phyloP scores from a whole-genome alignment of 2,329 filamentous ascomycete genomes.

The Lithohypha guttulata region DNA sequence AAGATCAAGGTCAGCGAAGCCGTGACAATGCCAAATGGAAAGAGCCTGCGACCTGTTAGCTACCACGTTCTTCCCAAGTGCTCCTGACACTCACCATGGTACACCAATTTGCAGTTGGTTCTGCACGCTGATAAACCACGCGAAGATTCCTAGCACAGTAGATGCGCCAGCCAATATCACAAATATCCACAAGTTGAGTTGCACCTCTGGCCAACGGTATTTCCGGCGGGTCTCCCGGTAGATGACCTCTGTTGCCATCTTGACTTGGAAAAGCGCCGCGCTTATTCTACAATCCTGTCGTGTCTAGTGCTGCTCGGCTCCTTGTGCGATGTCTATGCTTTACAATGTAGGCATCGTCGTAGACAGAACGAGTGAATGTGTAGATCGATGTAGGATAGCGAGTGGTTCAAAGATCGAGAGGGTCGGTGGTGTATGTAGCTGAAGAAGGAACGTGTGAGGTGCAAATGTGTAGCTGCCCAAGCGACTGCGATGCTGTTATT shows the following conservation, averaged over 20 bases:
- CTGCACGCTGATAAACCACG: slow-evolving; percentile 50
- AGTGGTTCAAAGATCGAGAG: no score
- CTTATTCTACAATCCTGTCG: no score
- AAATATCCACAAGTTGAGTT: slow-evolving; percentile 55
- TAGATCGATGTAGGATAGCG: no score
- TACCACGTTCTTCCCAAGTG: not conserved
- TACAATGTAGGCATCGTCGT: not conserved
- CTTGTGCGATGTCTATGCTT: no score
- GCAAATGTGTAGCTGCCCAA: slow-evolving; percentile 4
- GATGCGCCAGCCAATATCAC: slow-evolving; percentile 49
- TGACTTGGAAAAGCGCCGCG: no score
- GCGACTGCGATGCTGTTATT: not conserved
- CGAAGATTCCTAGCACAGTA: slow-evolving; percentile 49
- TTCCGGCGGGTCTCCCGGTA: slow-evolving; percentile 30
- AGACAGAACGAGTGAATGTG: not conserved
- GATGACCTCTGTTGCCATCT: slow-evolving; percentile 26
- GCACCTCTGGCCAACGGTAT: slow-evolving; percentile 55
- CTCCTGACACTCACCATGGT: slow-evolving; percentile 42
- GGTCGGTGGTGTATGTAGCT: no score
- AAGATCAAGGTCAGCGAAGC: slow-evolving; percentile 47
- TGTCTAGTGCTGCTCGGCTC: no score
- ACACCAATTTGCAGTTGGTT: slow-evolving; percentile 43
- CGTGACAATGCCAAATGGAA: slow-evolving; percentile 52
- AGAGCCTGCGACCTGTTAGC: slow-evolving; percentile 39
- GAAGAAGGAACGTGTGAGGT: no score